phyloP scores from a whole-genome alignment of 2,329 filamentous ascomycete genomes.

The Alternaria sp. region DNA sequence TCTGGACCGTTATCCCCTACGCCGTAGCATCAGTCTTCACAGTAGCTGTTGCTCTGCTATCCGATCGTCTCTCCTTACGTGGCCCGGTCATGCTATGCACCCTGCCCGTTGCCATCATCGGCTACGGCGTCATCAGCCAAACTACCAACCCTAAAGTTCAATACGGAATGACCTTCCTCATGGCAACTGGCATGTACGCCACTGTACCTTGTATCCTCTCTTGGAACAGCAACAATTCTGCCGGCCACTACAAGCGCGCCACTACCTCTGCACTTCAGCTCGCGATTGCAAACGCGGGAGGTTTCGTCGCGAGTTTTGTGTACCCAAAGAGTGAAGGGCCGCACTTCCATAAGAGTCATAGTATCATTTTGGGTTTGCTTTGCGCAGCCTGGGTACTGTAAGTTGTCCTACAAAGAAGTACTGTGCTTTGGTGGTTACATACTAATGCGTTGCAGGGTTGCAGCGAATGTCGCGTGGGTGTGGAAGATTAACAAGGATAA shows the following conservation, averaged over 20 bases:
- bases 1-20: constrained; percentile 71
- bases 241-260: constrained; percentile 74
- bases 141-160: constrained; percentile 61
- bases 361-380: constrained; percentile 66
- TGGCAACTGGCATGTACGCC: constrained; percentile 71
- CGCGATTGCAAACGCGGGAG: constrained; percentile 71
- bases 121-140: constrained; percentile 70
- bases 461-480: constrained; percentile 69
- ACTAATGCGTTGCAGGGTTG: constrained; percentile 55
- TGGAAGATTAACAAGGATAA: constrained; percentile 71
- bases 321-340: constrained; percentile 67
- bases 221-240: constrained; percentile 73
- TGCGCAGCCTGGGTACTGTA: constrained; percentile 71
- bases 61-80: constrained; percentile 67
- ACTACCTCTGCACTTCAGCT: constrained; percentile 72
- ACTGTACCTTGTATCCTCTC: constrained; percentile 70
- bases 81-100: constrained; percentile 70
- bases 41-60: constrained; percentile 65
- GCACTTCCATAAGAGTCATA: constrained; percentile 68
- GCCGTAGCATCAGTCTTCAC: constrained; percentile 65
- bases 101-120: constrained; percentile 69
- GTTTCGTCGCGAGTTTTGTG: constrained; percentile 71
- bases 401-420: constrained; percentile 44
- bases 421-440: too few relatives aligned
- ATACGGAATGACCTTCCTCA: constrained; percentile 73